phyloP scores from a whole-genome alignment of 1,284 basidiomycete genomes.

The Naganishia cerealis region DNA sequence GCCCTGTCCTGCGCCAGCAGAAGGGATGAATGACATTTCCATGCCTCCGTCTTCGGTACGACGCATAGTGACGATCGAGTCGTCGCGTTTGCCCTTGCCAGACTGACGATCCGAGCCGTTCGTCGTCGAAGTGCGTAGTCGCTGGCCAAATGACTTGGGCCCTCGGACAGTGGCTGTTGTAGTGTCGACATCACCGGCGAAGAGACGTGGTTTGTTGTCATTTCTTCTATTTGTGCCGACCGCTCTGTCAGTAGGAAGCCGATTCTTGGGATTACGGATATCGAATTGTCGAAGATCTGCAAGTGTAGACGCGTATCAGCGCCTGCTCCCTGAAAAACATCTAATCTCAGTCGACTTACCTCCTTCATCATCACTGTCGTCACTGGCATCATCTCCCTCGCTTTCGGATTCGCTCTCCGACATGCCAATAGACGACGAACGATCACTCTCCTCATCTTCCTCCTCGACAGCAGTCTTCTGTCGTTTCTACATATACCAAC shows the following conservation, averaged over 20 bases:
- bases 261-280: constrained; percentile 43
- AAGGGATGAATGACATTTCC: constrained; percentile 58
- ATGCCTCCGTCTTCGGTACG: constrained; percentile 54
- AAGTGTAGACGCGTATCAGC: constrained; percentile 34
- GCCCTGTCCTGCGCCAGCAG: constrained; percentile 36
- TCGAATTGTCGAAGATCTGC: constrained; percentile 50
- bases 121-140: constrained; percentile 37
- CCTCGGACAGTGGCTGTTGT: constrained; percentile 31
- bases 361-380: constrained; percentile 55
- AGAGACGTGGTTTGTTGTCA: constrained; percentile 40
- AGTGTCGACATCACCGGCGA: constrained; percentile 41
- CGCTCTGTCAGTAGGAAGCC: constrained; percentile 33
- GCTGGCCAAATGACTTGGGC: constrained; percentile 52
- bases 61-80: constrained; percentile 30
- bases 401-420: constrained; percentile 50
- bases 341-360: constrained; percentile 54
- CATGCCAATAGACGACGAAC: constrained; percentile 69
- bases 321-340: constrained; percentile 32
- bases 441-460: constrained; percentile 84
- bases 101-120: not conserved
- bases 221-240: constrained; percentile 37
- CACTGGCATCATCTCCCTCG: constrained; percentile 43
- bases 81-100: constrained; percentile 33
- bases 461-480: constrained; percentile 79
- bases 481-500: constrained; percentile 43